phyloP scores from a whole-genome alignment of 208 protist species.

The Acanthamoeba divionensis region DNA sequence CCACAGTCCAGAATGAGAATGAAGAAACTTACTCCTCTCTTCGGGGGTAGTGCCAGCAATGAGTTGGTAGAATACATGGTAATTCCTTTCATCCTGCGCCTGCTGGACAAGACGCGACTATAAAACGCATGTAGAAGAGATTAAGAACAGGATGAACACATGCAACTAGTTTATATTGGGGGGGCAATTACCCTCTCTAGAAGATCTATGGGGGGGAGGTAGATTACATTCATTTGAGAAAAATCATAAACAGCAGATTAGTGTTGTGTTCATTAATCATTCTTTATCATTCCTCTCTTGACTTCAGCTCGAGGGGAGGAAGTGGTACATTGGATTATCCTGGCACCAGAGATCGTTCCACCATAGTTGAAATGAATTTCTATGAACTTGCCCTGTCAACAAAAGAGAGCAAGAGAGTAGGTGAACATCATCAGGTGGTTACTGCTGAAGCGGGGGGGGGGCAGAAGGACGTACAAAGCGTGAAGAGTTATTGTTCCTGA shows the following conservation, averaged over 20 bases:
- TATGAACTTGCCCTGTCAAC: slow-evolving; percentile 72
- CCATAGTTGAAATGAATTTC: slow-evolving; percentile 67
- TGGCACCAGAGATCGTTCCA: slow-evolving; percentile 67
- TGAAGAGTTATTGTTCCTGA: slow-evolving; percentile 78
- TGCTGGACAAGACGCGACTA: slow-evolving; percentile 78
- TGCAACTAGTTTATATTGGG: no score
- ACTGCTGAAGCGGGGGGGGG: neutral
- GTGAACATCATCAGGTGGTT: neutral
- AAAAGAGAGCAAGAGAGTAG: neutral
- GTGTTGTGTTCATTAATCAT: no score
- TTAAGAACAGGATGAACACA: neutral
- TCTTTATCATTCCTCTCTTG: slow-evolving; percentile 59
- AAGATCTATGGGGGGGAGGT: neutral
- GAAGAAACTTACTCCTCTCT: neutral
- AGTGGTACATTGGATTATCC: slow-evolving; percentile 72
- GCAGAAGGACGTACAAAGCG: slow-evolving; percentile 72
- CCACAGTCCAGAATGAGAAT: neutral
- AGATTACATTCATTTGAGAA: neutral
- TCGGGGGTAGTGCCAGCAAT: slow-evolving; percentile 60
- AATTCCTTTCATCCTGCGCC: slow-evolving; percentile 76
- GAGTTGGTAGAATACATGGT: slow-evolving; percentile 86
- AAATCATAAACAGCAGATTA: slow-evolving; percentile 20
- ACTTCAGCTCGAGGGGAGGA: no score
- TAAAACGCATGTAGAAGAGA: neutral
- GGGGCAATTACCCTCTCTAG: no score